Conservation (phyloP, 2,329 filamentous ascomycete species). For the Ophiostoma triangulosporum region DNA sequence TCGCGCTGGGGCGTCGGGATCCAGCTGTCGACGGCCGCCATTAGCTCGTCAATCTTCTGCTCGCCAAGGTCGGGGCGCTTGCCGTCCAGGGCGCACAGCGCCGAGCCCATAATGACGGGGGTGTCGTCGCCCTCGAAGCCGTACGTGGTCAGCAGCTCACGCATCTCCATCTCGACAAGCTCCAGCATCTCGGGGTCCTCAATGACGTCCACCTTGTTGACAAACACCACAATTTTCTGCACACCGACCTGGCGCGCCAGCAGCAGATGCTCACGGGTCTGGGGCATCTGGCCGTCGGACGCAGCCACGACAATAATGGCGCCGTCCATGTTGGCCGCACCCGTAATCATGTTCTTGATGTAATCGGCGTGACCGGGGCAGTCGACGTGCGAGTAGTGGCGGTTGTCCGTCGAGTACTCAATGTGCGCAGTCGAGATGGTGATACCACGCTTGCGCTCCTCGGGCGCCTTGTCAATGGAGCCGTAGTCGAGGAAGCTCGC, state of each 20-base stretch:
- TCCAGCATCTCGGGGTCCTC: constrained; percentile 99
- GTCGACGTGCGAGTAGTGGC: constrained; percentile 99
- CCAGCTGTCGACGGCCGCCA: constrained; percentile 83
- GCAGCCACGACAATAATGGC: constrained; percentile 98
- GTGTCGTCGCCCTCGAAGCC: constrained; percentile 98
- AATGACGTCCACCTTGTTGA: constrained; percentile 97
- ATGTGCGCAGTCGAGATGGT: constrained; percentile 98
- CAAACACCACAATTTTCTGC: constrained; percentile 95
- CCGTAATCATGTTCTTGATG: constrained; percentile 99
- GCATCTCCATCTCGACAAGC: constrained; percentile 99
- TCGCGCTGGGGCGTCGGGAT: constrained; percentile 92
- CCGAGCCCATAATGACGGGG: constrained; percentile 92
- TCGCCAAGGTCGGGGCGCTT: constrained; percentile 77
- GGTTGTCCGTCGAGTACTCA: constrained; percentile 86
- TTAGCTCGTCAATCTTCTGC: constrained; percentile 80
- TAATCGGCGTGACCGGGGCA: constrained; percentile 99
- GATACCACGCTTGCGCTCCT: constrained; percentile 99
- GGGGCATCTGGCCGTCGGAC: constrained; percentile 98
- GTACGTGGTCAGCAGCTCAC: constrained; percentile 82
- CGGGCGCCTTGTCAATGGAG: constrained; percentile 95
- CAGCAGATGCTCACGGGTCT: constrained; percentile 95
- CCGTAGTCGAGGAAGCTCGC: constrained; percentile 96
- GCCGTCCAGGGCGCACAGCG: constrained; percentile 82
- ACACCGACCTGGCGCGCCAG: constrained; percentile 97
- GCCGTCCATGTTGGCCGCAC: constrained; percentile 98